phyloP scores from a whole-genome alignment of 345 rosid genomes.

The Abelmoschus esculentus region DNA sequence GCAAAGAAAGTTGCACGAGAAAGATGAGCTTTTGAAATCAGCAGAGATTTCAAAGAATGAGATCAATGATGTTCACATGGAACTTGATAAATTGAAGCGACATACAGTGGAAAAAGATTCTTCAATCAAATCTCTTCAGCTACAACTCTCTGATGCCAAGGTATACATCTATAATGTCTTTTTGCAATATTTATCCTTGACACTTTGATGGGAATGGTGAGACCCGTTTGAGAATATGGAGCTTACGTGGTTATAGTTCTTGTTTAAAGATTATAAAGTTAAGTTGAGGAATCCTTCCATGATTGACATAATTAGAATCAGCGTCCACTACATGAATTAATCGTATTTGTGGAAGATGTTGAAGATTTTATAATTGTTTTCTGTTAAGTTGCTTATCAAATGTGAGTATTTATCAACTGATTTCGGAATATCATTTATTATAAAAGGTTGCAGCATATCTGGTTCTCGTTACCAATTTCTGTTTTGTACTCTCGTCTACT shows the following conservation, averaged over 20 bases:
- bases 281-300: not conserved
- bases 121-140: slow-evolving; percentile 55
- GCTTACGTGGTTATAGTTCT: not conserved
- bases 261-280: not conserved
- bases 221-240: not conserved
- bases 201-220: not conserved
- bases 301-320: not conserved
- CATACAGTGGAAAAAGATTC: slow-evolving; percentile 60
- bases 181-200: not conserved
- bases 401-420: not conserved
- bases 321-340: not conserved
- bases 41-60: slow-evolving; percentile 48
- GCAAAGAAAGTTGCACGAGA: slow-evolving; percentile 58
- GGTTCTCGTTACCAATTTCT: not conserved
- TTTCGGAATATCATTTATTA: not conserved
- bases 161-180: slow-evolving; percentile 24
- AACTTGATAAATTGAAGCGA: slow-evolving; percentile 53
- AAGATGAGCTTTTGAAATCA: slow-evolving; percentile 78
- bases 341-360: not conserved
- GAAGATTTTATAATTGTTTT: not conserved
- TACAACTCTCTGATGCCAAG: slow-evolving; percentile 84
- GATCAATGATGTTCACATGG: slow-evolving; percentile 35
- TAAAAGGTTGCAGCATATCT: not conserved
- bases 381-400: not conserved
- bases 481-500: not conserved